Base-by-base conservation (phyloP, 768 basidiomycete species). In the Lactarius hatsudake region DNA sequence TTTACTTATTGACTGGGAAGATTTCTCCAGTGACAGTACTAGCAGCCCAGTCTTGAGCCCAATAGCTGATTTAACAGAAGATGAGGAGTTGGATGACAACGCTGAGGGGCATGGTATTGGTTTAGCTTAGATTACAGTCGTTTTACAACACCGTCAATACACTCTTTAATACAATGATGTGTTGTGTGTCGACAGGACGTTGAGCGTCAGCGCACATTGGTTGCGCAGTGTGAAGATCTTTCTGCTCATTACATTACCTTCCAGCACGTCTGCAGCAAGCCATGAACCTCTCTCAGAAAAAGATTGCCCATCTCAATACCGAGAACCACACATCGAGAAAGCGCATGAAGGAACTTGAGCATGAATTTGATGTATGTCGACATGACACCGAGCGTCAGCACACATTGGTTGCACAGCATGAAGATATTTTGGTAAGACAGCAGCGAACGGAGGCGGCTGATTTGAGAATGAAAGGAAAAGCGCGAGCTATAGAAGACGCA, bases 301-400 rank as follows among this genome's bases (percentile, higher is more conserved):
- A 90, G 69, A 79, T 96, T 10, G 80, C 85, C 17, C 83, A 88
- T 45, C 82, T 96, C 3, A 91, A 95, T 72, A 83, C 86, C 0
- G 92, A 96, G 73, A 96, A 96, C 71, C 81, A 87, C 4, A 84
- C 92, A 10, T 94, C 93, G 6, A 83, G 92, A 1, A 81, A 90
- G 28, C 82, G 94, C n/a, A 91, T 97, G n/a, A 79, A 86, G 43
- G 94, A 96, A 73, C 82, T 97, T 2, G 95, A 97, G 76, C 79
- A 83, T 63, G 95, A 96, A 74, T 82, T 97, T 6, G 93, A 96
- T 68, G 84, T 84, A 17, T 91, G 91, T 70, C 92, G 90, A 74
- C 82, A 84, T 20, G 90, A 95, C 55, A 88, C 91, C 2, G 84
- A 82, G 1, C 79, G 81, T 63, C 91, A 94, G 73, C 83, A 90